phyloP scores from a whole-genome alignment of 305 asterid species.

The Rubia occidens region DNA sequence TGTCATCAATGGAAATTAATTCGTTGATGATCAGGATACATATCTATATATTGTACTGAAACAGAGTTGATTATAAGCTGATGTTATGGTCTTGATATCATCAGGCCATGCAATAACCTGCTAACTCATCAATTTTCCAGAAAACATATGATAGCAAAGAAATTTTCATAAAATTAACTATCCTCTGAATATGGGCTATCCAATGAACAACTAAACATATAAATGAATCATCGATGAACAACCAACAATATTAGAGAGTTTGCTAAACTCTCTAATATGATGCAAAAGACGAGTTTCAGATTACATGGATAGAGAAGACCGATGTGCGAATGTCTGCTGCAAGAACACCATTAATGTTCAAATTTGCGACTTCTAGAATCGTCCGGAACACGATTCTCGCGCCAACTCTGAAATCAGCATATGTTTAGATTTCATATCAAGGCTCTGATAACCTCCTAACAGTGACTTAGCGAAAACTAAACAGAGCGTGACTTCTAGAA shows the following conservation, averaged over 20 bases:
- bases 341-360: no score
- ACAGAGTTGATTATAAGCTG: not conserved
- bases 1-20: conserved; percentile 12
- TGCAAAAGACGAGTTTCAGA: no score
- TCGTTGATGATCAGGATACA: not conserved
- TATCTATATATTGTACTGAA: not conserved
- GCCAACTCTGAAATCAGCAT: no score
- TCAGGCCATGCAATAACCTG: not conserved
- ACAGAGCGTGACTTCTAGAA: no score
- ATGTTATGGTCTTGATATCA: not conserved
- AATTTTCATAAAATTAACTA: not conserved
- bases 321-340: no score
- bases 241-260: not conserved
- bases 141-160: not conserved
- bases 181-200: not conserved
- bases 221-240: not conserved
- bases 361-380: no score
- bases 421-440: no score
- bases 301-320: no score
- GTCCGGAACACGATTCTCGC: no score
- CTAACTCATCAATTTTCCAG: not conserved
- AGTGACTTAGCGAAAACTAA: no score
- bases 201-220: not conserved
- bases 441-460: no score
- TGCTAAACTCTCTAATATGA: no score